Evolutionary conservation across 1,284 basidiomycete species (phyloP), one percentile per base, ranked within the genome.

Genomic region (Cutaneotrichosporon dermatis): DNA sequence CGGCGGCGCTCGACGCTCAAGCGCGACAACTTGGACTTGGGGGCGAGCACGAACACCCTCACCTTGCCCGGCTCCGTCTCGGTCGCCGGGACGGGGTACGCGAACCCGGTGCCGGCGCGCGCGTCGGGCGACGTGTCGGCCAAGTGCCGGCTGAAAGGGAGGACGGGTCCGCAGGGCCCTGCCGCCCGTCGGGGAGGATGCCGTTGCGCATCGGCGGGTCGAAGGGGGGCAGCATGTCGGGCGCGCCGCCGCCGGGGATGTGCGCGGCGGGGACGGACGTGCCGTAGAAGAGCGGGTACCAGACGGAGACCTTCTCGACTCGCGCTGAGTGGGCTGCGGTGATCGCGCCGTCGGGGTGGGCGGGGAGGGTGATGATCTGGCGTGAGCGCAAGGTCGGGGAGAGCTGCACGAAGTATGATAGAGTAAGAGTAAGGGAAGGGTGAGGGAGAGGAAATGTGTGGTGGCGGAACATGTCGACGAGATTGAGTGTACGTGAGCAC

Each of bases 221-320:
- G 36, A 54, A 54, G 2, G 53, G 53, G 0, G 53, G 53, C 5
- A 45, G 43, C 4, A n/a, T 35, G 4, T 11, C 10, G 6, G 13
- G 53, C 36, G 53, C 53, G 15, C 43, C 53, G 8, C 53, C 53
- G 34, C 43, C 35, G 10, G 13, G n/a, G 7, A 54, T n/a, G 43
- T 16, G 12, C 2, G 53, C 10, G 2, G 53, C 43, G 9, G 53
- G 53, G 9, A 46, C 13, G 2, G 43, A n/a, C 8, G 34, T 37
- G 34, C n/a, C 42, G 7, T 34, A 35, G 35, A 54, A 54, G 4
- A 46, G 8, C 4, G 37, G 50, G 37, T 12, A 51, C 4, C 37
- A 15, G 10, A 39, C 37, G 4, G 39, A 33, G 6, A 51, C 39
- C 10, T 8, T 25, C 12, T 39, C 50, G 50, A 10, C 11, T 15